phyloP scores from a whole-genome alignment of 2,329 filamentous ascomycete genomes.

The Fusarium sublunatum region DNA sequence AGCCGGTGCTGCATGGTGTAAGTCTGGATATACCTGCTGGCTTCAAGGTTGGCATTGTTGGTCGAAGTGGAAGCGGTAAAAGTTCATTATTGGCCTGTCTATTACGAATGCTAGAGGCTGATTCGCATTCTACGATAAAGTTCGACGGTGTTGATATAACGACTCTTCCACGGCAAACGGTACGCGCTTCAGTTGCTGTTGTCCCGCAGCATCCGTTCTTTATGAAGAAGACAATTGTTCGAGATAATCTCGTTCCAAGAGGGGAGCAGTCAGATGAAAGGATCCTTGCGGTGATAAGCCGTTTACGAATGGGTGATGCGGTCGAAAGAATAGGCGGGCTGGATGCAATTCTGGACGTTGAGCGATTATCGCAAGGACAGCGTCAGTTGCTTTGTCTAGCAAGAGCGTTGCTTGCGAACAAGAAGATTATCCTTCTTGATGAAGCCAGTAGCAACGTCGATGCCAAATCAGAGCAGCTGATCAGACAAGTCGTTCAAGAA shows the following conservation, averaged over 20 bases:
- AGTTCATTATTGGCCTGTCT: slow-evolving; percentile 56
- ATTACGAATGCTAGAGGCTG: slow-evolving; percentile 60
- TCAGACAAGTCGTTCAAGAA: slow-evolving; percentile 49
- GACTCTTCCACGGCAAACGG: slow-evolving; percentile 33
- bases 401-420: slow-evolving; percentile 51
- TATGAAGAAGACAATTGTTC: slow-evolving; percentile 57
- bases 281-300: slow-evolving; percentile 54
- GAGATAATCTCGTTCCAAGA: slow-evolving; percentile 61
- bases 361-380: slow-evolving; percentile 56
- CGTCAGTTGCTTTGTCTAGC: slow-evolving; percentile 57
- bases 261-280: slow-evolving; percentile 16
- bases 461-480: slow-evolving; percentile 48
- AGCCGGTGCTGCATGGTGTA: slow-evolving; percentile 47
- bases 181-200: slow-evolving; percentile 52
- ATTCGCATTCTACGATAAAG: slow-evolving; percentile 52
- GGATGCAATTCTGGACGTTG: slow-evolving; percentile 47
- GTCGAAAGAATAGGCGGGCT: slow-evolving; percentile 53
- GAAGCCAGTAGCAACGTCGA: slow-evolving; percentile 54
- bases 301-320: not conserved
- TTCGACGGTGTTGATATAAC: slow-evolving; percentile 58
- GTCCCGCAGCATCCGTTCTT: slow-evolving; percentile 65
- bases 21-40: slow-evolving; percentile 48
- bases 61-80: slow-evolving; percentile 55
- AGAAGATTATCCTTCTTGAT: slow-evolving; percentile 53
- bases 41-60: slow-evolving; percentile 57